Evolutionary conservation across 2,329 filamentous ascomycete species (phyloP).

Genomic region (Zymoseptoria crescenta): DNA sequence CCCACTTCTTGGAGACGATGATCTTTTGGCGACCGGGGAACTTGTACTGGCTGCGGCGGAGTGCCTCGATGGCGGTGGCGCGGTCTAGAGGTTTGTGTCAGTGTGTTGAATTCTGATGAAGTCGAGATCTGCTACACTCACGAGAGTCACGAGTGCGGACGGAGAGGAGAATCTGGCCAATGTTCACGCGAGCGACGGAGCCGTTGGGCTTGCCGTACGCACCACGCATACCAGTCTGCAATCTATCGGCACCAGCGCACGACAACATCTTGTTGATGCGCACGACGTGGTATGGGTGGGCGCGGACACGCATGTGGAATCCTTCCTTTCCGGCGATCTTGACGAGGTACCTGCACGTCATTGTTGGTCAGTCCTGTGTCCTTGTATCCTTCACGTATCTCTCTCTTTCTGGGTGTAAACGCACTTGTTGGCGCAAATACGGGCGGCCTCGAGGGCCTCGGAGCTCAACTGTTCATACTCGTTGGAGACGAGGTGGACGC

Average conservation of each 20-base stretch:
- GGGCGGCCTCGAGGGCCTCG: constrained; percentile 97
- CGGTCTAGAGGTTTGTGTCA: constrained; percentile 53
- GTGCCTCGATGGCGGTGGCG: constrained; percentile 89
- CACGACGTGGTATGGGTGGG: constrained; percentile 99
- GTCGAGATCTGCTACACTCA: too few species aligned
- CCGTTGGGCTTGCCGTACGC: constrained; percentile 99
- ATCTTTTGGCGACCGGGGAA: constrained; percentile 99
- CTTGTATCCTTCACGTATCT: constrained; percentile 1
- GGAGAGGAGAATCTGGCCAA: constrained; percentile 97
- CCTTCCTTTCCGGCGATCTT: constrained; percentile 63
- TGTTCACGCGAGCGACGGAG: constrained; percentile 98
- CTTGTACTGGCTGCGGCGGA: constrained; percentile 99
- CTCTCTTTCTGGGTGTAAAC: constrained; percentile 17
- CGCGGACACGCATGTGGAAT: constrained; percentile 67
- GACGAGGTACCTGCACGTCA: constrained; percentile 51
- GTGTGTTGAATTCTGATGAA: too few species aligned
- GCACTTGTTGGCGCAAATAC: constrained; percentile 99
- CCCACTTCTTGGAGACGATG: constrained; percentile 99
- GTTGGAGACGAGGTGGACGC: constrained; percentile 99
- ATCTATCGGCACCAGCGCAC: constrained; percentile 99
- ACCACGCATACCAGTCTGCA: constrained; percentile 99
- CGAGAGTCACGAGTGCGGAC: constrained; percentile 92
- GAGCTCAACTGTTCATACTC: constrained; percentile 99
- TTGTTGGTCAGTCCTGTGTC: constrained; percentile 3
- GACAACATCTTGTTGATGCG: constrained; percentile 99